Evolutionary conservation across 768 basidiomycete species (phyloP), one percentile per base, ranked within the genome.

Genomic region (Russula vinacea): DNA sequence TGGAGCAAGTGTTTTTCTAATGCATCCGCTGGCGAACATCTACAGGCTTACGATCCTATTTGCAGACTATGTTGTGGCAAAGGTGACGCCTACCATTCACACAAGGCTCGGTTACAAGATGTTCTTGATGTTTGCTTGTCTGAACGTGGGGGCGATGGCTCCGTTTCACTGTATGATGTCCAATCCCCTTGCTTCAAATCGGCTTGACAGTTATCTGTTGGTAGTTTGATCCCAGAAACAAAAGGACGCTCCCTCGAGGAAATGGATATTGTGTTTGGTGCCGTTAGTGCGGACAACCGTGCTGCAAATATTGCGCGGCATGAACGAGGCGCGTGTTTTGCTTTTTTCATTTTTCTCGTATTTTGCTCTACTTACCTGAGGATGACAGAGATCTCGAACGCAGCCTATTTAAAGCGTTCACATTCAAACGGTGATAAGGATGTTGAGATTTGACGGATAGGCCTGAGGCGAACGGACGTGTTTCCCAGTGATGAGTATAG

Each of bases 91-190:
- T 3, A 78, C 79, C 29, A 77, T 91, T 67, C 81, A 81, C 37
- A 80, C 82, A 0, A 74, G 79, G 60, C 75, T 91, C 8, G 86
- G 86, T 0, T 91, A 81, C 75, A 89, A 90, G 75, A 77, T 90
- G 57, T 91, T 90, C 78, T 74, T 91, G 69, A 83, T 89, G 81
- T 91, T 90, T 71, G 90, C 78, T 1, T 77, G 88, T 26, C 81
- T 92, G 74, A 89, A 92, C 74, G 78, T 90, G 45, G 83, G 77
- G 39, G 89, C 81, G 19, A 87, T 90, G 85, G 85, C 77, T 35
- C 72, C 78, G 14, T 91, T 92, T 77, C 88, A 0, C 71, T 87
- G 85, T 89, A 65, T 69, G n/a, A n/a, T n/a, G 81, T 74, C 6
- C 44, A 9, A 3, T 9, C 3, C 53, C 45, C 32, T 44, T 14